Evolutionary conservation across 495 filamentous ascomycete genomes (phyloP), one percentile per base, ranked within the genome.

Genomic region (Penicillium malachiteum): DNA sequence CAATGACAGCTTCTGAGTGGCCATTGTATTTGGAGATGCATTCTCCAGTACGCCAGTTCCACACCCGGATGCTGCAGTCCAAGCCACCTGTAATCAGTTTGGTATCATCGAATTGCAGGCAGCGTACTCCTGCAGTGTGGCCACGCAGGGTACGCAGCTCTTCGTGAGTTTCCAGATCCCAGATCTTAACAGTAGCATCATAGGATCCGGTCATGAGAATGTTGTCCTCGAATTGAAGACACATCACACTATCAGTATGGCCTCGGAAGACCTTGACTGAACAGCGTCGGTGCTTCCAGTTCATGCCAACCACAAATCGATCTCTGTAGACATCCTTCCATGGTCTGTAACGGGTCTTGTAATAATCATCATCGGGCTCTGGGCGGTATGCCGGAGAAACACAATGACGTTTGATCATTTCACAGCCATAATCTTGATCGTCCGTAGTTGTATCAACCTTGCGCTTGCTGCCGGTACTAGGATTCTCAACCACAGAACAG

Each of bases 251-350:
- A 64, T 99, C 96, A 12, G 84, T 86, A 66, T 99, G 94, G 0
- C 94, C 95, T 52, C 84, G 84, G 67, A 99, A 91, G 13, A 86
- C 78, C 62, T 85, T 88, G 55, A 86, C 86, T 0, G 86, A 85
- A 74, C 86, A 97, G 26, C 93, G 84, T 10, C 95, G 91, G 60
- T 96, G 88, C 56, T 96, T 94, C 94, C 94, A 98, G 59, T 97
- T 97, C 54, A 88, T 91, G 26, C 92, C 91, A 39, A 97, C 89
- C 56, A 91, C 87, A 71, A 88, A 91, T 26, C 91, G 85, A 67
- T 92, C 90, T 41, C 89, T 88, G 72, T 95, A 96, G 10, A 96
- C 86, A 48, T 91, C 89, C 70, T 97, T 97, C 92, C 92, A 97
- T 0, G 91, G 91, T 38, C 89, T 74, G 43, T 82, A 81, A 0